Conservation (phyloP, 495 filamentous ascomycete species). For the Aspergillus sclerotioniger region DNA sequence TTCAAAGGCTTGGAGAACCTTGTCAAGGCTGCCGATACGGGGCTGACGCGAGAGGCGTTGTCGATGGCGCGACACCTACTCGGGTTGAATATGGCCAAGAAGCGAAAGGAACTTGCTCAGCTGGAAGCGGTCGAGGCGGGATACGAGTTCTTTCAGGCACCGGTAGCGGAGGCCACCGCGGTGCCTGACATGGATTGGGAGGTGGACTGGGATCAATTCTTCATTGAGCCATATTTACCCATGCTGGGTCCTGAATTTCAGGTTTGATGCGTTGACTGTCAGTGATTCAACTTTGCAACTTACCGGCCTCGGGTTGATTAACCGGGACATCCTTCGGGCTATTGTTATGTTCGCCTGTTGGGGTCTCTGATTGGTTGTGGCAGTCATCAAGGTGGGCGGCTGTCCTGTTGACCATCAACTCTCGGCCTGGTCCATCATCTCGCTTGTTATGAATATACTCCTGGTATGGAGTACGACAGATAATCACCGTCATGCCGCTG, state of each 20-base stretch:
- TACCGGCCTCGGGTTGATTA: too few species aligned
- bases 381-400: background rate
- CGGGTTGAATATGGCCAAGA: slow-evolving; percentile 27
- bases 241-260: slow-evolving; percentile 24
- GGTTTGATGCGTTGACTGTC: too few species aligned
- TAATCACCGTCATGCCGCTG: too few species aligned
- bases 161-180: slow-evolving; percentile 10
- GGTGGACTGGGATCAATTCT: slow-evolving; percentile 30
- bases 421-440: too few species aligned
- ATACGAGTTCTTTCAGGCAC: slow-evolving; percentile 19
- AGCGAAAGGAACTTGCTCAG: slow-evolving; percentile 29
- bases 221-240: slow-evolving; percentile 30
- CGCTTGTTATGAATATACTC: too few species aligned
- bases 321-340: too few species aligned
- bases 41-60: slow-evolving; percentile 29
- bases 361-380: too few species aligned
- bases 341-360: too few species aligned
- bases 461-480: too few species aligned
- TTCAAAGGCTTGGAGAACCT: slow-evolving; percentile 32
- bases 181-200: slow-evolving; percentile 24
- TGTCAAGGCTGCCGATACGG: slow-evolving; percentile 28
- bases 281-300: too few species aligned
- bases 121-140: slow-evolving; percentile 30
- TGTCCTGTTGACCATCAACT: too few species aligned
- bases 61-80: slow-evolving; percentile 33